Evolutionary conservation across 176 grass and related monocot genomes (phyloP).

Genomic region (Pontederia paniculata): DNA sequence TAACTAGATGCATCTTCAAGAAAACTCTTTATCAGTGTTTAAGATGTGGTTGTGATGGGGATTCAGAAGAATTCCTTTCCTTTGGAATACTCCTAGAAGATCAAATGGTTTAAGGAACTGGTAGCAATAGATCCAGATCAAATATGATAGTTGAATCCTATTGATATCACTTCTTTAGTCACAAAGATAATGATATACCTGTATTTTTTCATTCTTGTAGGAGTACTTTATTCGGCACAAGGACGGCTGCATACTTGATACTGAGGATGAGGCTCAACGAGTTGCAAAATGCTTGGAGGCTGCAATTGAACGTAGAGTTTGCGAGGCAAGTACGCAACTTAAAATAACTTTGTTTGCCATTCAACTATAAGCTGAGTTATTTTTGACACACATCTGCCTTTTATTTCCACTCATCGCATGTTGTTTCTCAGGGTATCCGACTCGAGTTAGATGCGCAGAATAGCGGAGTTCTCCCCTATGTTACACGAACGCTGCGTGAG

Average conservation of each 20-base stretch:
- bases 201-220: conserved; percentile 14
- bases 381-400: background rate
- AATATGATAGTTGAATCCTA: background rate
- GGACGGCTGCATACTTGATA: conserved; percentile 32
- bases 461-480: conserved; percentile 29
- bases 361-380: background rate
- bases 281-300: conserved; percentile 44
- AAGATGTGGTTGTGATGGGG: too few species aligned
- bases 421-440: conserved; percentile 27
- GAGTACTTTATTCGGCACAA: conserved; percentile 50
- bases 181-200: background rate
- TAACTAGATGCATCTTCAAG: background rate
- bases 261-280: conserved; percentile 21
- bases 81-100: too few species aligned
- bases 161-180: background rate
- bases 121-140: too few species aligned
- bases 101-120: too few species aligned
- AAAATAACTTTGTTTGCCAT: background rate
- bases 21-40: background rate
- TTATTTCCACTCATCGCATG: conserved; percentile 1
- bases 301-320: conserved; percentile 44
- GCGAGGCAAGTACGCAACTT: conserved; percentile 18
- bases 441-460: conserved; percentile 40
- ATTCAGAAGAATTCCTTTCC: too few species aligned
- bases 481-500: conserved; percentile 38